These are phyloP conservation scores for Tulasnella sp. DNA, from an alignment of 768 basidiomycete genomes.

Conservation along the genomic window DNA sequence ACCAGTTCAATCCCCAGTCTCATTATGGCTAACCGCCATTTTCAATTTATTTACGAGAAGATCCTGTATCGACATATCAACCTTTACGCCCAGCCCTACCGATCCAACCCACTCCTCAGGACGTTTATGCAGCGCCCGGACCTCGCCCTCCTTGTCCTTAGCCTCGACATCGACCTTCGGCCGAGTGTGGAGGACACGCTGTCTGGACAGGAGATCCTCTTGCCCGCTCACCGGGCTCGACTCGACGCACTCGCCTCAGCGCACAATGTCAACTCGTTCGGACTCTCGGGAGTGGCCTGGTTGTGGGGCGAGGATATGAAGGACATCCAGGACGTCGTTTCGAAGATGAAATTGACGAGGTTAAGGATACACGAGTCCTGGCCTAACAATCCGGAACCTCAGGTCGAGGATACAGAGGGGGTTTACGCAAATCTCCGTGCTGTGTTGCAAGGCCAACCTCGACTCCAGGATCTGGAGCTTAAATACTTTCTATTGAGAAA, in stretches of 20 bases:
- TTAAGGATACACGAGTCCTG: neutral
- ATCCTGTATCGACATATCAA: neutral
- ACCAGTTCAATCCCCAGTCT: neutral
- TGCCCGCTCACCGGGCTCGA: no score
- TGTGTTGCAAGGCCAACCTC: no score
- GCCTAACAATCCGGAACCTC: no score
- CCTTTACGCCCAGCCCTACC: neutral
- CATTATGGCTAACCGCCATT: neutral
- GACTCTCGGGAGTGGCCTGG: neutral
- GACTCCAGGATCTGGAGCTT: no score
- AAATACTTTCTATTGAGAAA: neutral
- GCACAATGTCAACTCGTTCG: neutral
- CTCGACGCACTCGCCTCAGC: neutral
- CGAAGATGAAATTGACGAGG: neutral
- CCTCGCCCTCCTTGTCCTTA: neutral
- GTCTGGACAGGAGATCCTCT: no score
- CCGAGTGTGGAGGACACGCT: no score
- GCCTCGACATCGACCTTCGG: neutral
- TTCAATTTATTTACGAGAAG: neutral
- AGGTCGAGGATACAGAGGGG: no score
- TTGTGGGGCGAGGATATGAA: neutral
- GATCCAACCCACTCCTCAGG: neutral
- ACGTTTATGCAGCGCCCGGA: no score
- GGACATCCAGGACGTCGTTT: neutral
- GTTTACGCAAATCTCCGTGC: no score